A percentile compares a stretch with the other conserved stretches of the same genome.
Evolutionary conservation across 176 grass and related monocot species (phyloP).

Genomic region (Zea mays): DNA sequence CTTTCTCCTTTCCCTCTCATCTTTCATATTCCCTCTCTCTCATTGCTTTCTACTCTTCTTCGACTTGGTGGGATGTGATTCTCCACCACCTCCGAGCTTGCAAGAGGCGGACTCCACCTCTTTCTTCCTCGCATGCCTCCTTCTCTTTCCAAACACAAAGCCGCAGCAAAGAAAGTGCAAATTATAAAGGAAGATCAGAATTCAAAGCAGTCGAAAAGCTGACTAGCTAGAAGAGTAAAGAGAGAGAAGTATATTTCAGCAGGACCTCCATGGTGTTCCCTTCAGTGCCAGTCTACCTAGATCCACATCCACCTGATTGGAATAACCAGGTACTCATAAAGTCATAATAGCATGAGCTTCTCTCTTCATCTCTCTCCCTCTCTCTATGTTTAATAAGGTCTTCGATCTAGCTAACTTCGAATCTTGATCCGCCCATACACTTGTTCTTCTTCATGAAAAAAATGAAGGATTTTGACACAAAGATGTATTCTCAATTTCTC

Average conservation of each 20-base stretch:
- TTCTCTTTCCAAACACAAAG: slow-evolving; percentile 54
- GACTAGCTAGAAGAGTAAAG: slow-evolving; percentile 45
- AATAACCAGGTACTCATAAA: slow-evolving; percentile 66
- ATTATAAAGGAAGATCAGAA: slow-evolving; percentile 54
- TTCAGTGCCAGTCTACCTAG: slow-evolving; percentile 82
- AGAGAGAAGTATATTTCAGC: slow-evolving; percentile 45
- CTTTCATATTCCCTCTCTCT: slow-evolving; percentile 11
- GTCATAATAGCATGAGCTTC: slow-evolving; percentile 22
- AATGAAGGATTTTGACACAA: slow-evolving; percentile 30
- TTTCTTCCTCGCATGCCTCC: slow-evolving; percentile 42
- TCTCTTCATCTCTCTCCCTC: slow-evolving; percentile 16
- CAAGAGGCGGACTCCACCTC: slow-evolving; percentile 53
- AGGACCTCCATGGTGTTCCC: slow-evolving; percentile 80
- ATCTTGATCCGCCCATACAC: slow-evolving; percentile 37
- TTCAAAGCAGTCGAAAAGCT: slow-evolving; percentile 59
- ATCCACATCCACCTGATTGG: slow-evolving; percentile 96
- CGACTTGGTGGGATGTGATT: slow-evolving; percentile 67
- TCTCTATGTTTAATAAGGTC: neutral
- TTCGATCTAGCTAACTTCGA: neutral
- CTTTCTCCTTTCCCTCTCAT: slow-evolving; percentile 42
- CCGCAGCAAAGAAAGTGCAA: slow-evolving; percentile 53
- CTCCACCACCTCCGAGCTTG: slow-evolving; percentile 72
- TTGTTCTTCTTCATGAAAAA: slow-evolving; percentile 41
- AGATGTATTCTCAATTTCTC: slow-evolving; percentile 57
- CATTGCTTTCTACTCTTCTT: slow-evolving; percentile 48